Evolutionary conservation across 179 eudicot species (phyloP), one percentile per base, ranked within the genome.

Genomic region (Actinidia polygama): DNA sequence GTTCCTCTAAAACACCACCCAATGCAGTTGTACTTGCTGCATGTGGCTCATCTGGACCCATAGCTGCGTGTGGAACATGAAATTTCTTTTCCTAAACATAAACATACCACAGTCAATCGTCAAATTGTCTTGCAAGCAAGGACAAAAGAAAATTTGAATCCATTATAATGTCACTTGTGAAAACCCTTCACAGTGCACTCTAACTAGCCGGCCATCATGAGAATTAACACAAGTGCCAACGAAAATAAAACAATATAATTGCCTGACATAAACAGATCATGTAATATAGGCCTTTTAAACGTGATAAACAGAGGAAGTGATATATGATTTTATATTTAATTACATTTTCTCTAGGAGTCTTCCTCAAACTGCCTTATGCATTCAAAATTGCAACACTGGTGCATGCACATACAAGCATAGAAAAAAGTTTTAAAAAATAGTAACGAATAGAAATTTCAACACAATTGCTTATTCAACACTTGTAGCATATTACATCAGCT

Each of bases 1-100:
- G 91, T 79, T 93, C 93, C 87, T 93, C 99, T 71, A 89, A 77
- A 74, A 90, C 86, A 79, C 91, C 94, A 75, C 94, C 98, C 21
- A 95, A 93, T 89, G 91, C 91, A 80, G 91, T 82, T 67, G 93
- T 88, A 84, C 98, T 92, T 73, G 96, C 93, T 74, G 99, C 99
- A 89, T 97, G 98, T 76, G 98, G 99, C 86, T 97, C 99, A 83
- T 97, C 98, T 68, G 99, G 99, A 81, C 99, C 99, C 79, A 89
- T 94, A 75, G 95, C 90, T 21, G 98, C 94, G 78, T 86, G 90
- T 73, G 85, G 91, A 85, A 87, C 87, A 81, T 77, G 85, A 87
- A 81, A 86, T 78, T 88, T 89, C 86, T 88, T 92, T 69, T 75
- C 91, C 93, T 92, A 88, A 51, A 78, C 80, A 78, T 83, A 30